These are phyloP conservation scores for Trichophyton schoenleinii DNA, from an alignment of 2,329 filamentous ascomycete genomes.

Conservation along the genomic window DNA sequence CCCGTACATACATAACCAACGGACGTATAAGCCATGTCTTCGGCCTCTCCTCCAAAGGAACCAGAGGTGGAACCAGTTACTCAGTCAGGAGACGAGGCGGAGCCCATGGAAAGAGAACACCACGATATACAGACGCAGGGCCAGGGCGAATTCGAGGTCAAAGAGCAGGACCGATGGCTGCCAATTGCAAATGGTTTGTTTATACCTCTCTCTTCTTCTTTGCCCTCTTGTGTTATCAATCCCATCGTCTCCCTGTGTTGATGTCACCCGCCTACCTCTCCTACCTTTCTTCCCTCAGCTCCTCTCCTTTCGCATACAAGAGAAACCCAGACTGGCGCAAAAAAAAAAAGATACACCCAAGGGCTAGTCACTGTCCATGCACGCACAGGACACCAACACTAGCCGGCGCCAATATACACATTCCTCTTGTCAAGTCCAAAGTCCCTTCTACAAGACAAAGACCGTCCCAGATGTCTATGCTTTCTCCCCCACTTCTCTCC, in stretches of 20 bases:
- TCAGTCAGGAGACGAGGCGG: conserved; percentile 84
- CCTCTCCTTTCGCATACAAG: too few relatives aligned
- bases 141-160: conserved; percentile 92
- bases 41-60: conserved; percentile 86
- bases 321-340: too few relatives aligned
- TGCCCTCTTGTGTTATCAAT: background rate
- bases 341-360: background rate
- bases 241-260: too few relatives aligned
- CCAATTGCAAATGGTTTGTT: conserved; percentile 99
- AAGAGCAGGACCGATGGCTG: conserved; percentile 98
- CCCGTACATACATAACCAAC: conserved; percentile 20
- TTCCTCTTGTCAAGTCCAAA: background rate
- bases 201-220: conserved; percentile 12
- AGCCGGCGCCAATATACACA: background rate
- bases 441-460: background rate
- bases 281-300: too few relatives aligned
- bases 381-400: background rate
- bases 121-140: conserved; percentile 61
- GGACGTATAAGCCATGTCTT: conserved; percentile 72
- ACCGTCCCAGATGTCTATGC: background rate
- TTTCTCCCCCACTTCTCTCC: background rate
- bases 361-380: background rate
- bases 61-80: conserved; percentile 77
- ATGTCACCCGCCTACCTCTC: too few relatives aligned
- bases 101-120: conserved; percentile 65